phyloP scores from a whole-genome alignment of 2,329 filamentous ascomycete species.

The Cryphonectria parasitica region DNA sequence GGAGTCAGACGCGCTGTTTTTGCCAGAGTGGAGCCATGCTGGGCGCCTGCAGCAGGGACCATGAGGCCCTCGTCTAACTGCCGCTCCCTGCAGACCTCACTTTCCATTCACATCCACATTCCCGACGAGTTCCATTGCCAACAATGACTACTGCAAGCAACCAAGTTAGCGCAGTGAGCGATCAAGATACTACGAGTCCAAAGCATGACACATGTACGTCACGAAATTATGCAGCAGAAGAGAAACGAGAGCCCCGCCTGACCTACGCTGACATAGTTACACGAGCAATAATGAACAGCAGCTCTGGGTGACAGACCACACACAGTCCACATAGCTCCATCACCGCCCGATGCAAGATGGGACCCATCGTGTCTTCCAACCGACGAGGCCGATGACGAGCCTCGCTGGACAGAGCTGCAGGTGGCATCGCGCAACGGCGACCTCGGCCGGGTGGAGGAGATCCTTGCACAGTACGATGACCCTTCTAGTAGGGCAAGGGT shows the following conservation, averaged over 20 bases:
- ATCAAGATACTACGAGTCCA: background rate
- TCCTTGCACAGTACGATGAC: constrained; percentile 31
- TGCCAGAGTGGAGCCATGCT: background rate
- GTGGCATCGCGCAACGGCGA: constrained; percentile 40
- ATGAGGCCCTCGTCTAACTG: background rate
- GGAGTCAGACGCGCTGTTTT: background rate
- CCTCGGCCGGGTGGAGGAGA: constrained; percentile 32
- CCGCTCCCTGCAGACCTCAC: background rate
- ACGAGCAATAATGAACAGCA: constrained; percentile 31
- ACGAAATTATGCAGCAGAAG: too few species aligned
- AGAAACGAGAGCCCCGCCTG: background rate
- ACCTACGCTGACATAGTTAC: background rate
- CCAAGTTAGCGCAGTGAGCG: background rate
- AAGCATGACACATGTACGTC: background rate
- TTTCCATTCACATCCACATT: background rate
- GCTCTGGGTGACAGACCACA: constrained; percentile 30
- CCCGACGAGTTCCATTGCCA: background rate
- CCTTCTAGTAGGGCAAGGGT: constrained; percentile 14
- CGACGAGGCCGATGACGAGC: constrained; percentile 23
- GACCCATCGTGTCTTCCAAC: constrained; percentile 19
- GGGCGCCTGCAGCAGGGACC: background rate
- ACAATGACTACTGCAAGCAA: background rate
- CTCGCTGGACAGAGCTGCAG: constrained; percentile 42
- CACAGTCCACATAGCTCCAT: background rate
- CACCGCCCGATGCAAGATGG: constrained; percentile 18